Conservation (phyloP, 768 basidiomycete species). For the Phaeolepiota aurea region DNA sequence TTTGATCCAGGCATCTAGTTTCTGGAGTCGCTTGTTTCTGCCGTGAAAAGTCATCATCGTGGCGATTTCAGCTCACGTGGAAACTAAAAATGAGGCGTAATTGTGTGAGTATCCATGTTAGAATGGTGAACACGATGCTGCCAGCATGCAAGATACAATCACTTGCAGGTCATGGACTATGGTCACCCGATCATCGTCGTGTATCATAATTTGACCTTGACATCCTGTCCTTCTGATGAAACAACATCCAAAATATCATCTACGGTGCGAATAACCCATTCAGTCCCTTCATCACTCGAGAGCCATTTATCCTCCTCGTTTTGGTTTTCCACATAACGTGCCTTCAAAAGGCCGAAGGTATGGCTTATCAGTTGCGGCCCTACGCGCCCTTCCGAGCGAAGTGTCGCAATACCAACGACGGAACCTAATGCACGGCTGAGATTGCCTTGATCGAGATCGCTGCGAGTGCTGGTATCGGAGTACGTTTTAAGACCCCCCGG, state of each 20-base stretch:
- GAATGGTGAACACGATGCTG: slow-evolving; percentile 32
- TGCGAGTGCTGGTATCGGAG: slow-evolving; percentile 26
- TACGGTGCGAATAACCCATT: slow-evolving; percentile 81
- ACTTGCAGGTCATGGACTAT: slow-evolving; percentile 8
- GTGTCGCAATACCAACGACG: slow-evolving; percentile 75
- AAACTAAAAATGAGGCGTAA: slow-evolving; percentile 20
- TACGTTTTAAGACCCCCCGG: slow-evolving; percentile 44
- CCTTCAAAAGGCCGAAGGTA: slow-evolving; percentile 85
- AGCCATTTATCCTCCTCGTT: slow-evolving; percentile 74
- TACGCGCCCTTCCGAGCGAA: slow-evolving; percentile 79
- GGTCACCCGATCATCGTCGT: slow-evolving; percentile 27
- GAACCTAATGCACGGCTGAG: slow-evolving; percentile 80
- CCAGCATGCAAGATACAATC: slow-evolving; percentile 21
- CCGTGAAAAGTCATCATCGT: background rate
- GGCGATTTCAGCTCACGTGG: slow-evolving; percentile 20
- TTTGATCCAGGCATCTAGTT: background rate
- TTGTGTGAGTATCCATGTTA: slow-evolving; percentile 16
- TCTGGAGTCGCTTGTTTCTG: background rate
- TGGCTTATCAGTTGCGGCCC: slow-evolving; percentile 85
- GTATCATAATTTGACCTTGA: slow-evolving; percentile 48
- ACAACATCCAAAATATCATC: slow-evolving; percentile 77
- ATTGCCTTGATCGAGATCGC: slow-evolving; percentile 66
- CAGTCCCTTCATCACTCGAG: slow-evolving; percentile 76
- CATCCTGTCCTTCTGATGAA: slow-evolving; percentile 35
- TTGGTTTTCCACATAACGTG: slow-evolving; percentile 49